A percentile compares a stretch with the other conserved stretches of the same genome.
phyloP scores from a whole-genome alignment of 1,284 basidiomycete genomes.

The Fistulina hepatica region DNA sequence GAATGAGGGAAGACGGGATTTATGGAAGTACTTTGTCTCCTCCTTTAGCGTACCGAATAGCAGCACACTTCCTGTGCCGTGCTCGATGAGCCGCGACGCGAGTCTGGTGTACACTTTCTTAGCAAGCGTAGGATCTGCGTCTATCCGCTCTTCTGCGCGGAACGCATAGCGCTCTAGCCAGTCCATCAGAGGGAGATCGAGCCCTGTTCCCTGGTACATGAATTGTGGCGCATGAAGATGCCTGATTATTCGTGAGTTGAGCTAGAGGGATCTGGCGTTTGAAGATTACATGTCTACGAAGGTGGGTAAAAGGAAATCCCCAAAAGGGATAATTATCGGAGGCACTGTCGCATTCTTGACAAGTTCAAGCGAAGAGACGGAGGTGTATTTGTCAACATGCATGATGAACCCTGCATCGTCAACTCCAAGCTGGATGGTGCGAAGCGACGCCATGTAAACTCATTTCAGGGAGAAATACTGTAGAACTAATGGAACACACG shows the following conservation, averaged over 20 bases:
- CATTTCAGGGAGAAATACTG: neutral
- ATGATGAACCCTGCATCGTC: conserved; percentile 44
- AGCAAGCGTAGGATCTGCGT: conserved; percentile 49
- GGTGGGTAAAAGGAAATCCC: conserved; percentile 62
- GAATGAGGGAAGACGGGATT: conserved; percentile 1
- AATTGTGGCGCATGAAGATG: conserved; percentile 84
- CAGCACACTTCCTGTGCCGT: conserved; percentile 66
- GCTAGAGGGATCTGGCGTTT: neutral
- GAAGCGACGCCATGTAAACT: conserved; percentile 5
- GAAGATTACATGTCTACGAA: conserved; percentile 55
- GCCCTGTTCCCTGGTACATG: conserved; percentile 74
- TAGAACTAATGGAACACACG: conserved; percentile 35
- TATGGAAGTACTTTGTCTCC: conserved; percentile 57
- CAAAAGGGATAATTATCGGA: conserved; percentile 31
- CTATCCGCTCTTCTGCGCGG: conserved; percentile 67
- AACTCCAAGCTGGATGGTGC: conserved; percentile 42
- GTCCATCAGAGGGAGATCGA: conserved; percentile 74
- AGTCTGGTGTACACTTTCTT: conserved; percentile 55
- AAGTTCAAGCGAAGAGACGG: too few relatives aligned
- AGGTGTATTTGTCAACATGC: too few relatives aligned
- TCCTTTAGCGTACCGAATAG: conserved; percentile 75
- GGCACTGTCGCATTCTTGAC: conserved; percentile 14
- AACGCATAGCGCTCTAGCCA: conserved; percentile 75
- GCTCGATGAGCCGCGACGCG: conserved; percentile 49
- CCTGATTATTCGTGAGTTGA: neutral